Percentiles rank a stretch among this genome's conserved stretches.
These are phyloP conservation scores for Rhizophlyctis rosea DNA, from an alignment of 192 early-diverging fungal genomes.

Conservation along the genomic window DNA sequence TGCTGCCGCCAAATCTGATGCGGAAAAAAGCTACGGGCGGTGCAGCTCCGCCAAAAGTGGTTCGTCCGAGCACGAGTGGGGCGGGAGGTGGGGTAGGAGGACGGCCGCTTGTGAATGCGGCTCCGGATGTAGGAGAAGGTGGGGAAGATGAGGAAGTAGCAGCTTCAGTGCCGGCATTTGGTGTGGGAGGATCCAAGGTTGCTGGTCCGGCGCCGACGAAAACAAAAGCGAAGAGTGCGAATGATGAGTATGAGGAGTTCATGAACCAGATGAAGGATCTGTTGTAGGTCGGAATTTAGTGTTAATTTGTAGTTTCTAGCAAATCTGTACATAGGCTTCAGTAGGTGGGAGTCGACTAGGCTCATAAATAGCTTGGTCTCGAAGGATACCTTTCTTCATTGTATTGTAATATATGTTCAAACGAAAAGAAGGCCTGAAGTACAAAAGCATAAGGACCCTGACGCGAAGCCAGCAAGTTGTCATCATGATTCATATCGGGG, in stretches of 20 bases:
- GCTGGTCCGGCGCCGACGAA: slow-evolving; percentile 3
- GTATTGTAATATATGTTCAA: too few relatives aligned
- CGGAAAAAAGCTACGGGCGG: slow-evolving; percentile 51
- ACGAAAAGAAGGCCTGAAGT: too few relatives aligned
- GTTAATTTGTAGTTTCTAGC: too few relatives aligned
- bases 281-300: too few relatives aligned
- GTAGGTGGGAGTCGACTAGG: too few relatives aligned
- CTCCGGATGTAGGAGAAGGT: slow-evolving; percentile 62
- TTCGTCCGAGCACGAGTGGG: slow-evolving; percentile 5
- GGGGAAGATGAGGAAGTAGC: slow-evolving; percentile 7
- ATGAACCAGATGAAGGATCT: slow-evolving; percentile 50
- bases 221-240: slow-evolving; percentile 30
- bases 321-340: too few relatives aligned
- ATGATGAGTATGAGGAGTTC: slow-evolving; percentile 64
- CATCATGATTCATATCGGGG: too few relatives aligned
- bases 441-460: too few relatives aligned
- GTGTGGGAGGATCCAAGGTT: not conserved
- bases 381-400: too few relatives aligned
- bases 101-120: slow-evolving; percentile 63
- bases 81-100: slow-evolving; percentile 46
- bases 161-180: slow-evolving; percentile 7
- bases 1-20: slow-evolving; percentile 67
- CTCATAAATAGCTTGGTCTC: too few relatives aligned
- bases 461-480: too few relatives aligned
- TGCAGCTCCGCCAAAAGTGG: slow-evolving; percentile 21